Evolutionary conservation across 139 green algal species (phyloP).

Genomic region (Chlamydomonas sphaeroides): DNA sequence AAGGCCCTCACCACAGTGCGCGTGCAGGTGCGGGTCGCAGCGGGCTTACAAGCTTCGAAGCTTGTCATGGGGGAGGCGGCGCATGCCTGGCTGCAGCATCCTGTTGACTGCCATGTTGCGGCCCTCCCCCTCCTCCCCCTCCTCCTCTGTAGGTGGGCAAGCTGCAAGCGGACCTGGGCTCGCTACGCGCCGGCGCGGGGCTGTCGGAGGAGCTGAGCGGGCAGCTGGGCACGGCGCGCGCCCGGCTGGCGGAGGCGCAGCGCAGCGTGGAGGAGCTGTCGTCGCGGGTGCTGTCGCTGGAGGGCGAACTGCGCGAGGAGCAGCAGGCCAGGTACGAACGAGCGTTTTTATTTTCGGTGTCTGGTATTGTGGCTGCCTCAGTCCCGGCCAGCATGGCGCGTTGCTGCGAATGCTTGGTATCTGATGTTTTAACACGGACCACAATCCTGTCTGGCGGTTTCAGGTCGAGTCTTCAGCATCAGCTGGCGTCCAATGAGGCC

Average conservation of each 20-base stretch:
- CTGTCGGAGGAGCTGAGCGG: conserved; percentile 16
- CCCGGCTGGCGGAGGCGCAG: conserved; percentile 30
- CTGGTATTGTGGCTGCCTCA: neutral
- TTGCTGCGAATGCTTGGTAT: no score
- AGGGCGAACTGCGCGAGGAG: conserved; percentile 21
- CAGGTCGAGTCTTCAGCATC: conserved; percentile 19
- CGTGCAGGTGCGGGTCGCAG: neutral
- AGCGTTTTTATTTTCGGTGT: no score
- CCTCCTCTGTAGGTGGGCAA: conserved; percentile 6
- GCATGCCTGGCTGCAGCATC: no score
- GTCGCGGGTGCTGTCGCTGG: neutral
- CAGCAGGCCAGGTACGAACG: conserved; percentile 14
- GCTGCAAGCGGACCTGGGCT: conserved; percentile 15
- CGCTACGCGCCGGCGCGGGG: neutral
- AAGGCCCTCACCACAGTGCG: conserved; percentile 17
- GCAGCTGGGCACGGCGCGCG: conserved; percentile 2
- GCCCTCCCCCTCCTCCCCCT: neutral
- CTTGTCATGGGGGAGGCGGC: no score
- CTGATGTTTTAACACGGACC: no score
- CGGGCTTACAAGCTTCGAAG: neutral
- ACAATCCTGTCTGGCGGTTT: no score
- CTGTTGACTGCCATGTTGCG: neutral
- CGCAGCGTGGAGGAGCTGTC: conserved; percentile 18
- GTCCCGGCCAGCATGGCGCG: no score
- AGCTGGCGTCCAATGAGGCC: conserved; percentile 21